Conservation (phyloP, 208 protist species). For the Acanthamoeba lenticulata region DNA sequence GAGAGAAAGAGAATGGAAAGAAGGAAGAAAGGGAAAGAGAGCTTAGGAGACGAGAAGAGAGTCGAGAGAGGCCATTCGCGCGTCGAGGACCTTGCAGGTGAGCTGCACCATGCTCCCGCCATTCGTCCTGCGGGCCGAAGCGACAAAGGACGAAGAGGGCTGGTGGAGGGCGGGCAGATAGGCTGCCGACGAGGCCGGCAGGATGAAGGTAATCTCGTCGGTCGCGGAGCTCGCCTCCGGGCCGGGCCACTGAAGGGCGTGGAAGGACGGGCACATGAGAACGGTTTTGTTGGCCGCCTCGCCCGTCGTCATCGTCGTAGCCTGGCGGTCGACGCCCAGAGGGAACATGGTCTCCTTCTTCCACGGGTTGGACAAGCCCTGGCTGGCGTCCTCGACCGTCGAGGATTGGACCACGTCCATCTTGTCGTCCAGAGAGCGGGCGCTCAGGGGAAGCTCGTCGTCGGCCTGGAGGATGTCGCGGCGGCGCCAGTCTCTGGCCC, state of each 20-base stretch:
- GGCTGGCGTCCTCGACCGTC: no score
- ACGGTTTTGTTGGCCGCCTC: neutral
- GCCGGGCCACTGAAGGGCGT: neutral
- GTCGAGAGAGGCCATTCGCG: neutral
- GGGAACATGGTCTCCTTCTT: neutral
- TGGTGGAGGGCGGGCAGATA: neutral
- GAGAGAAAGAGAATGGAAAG: no score
- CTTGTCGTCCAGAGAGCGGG: no score
- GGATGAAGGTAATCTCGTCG: conserved; percentile 1
- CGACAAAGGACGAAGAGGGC: neutral
- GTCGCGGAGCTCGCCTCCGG: neutral
- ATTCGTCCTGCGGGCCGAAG: neutral
- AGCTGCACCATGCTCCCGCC: conserved; percentile 8
- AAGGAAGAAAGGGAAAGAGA: no score
- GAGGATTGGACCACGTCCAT: neutral
- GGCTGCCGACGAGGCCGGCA: neutral
- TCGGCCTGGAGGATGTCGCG: neutral
- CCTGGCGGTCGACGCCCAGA: neutral
- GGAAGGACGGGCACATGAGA: neutral
- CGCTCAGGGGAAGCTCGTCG: neutral
- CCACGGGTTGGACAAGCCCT: no score
- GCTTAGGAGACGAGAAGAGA: no score
- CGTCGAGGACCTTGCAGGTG: conserved; percentile 12
- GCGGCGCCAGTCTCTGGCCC: neutral
- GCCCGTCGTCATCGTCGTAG: neutral